Evolutionary conservation across 2,329 filamentous ascomycete genomes (phyloP), one percentile per base, ranked within the genome.

Genomic region (Fusarium tupiense): DNA sequence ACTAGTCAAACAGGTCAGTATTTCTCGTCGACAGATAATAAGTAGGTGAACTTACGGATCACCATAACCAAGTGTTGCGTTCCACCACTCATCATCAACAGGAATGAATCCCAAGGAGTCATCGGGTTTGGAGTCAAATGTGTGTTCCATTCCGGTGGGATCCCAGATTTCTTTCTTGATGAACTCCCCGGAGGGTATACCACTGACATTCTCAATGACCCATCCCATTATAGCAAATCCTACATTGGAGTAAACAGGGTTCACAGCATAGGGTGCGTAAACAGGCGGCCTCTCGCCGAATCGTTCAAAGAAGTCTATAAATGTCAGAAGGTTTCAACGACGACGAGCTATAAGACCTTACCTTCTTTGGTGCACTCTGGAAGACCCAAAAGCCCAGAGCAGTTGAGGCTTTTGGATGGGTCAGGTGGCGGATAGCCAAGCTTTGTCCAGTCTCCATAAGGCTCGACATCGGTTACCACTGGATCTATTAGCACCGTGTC

Each of bases 381-480:
- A 3, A 72, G 4, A 7, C 58, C 69, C 0, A 72, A 20, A 12
- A 72, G 13, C 0, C 69, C 69, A 8, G 69, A 72, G 9, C 69
- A 72, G 11, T 72, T 72, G 7, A 72, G 54, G 1, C 38, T 61
- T n/a, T 14, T 64, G 5, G 68, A 53, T 6, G 43, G 24, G 3
- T 72, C 63, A 12, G 20, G 19, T 1, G 22, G 3, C 1, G 69
- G 69, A 0, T 41, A 69, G 0, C 69, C 69, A 13, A 72, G 59
- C 4, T 20, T n/a, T 1, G 68, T 69, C 68, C 68, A 72, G 35
- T 72, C 69, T 3, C 64, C 69, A 4, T 72, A 72, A 9, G 69
- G 59, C 20, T 47, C n/a, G 4, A 68, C 52, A 24, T 72, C 69
- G 1, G 69, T 47, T 10, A 10, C 24, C 49, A 72, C 69, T 72